Percentiles rank a stretch among this genome's conserved stretches.
Conservation (phyloP, 2,329 filamentous ascomycete genomes). For the Calycina herbarum region DNA sequence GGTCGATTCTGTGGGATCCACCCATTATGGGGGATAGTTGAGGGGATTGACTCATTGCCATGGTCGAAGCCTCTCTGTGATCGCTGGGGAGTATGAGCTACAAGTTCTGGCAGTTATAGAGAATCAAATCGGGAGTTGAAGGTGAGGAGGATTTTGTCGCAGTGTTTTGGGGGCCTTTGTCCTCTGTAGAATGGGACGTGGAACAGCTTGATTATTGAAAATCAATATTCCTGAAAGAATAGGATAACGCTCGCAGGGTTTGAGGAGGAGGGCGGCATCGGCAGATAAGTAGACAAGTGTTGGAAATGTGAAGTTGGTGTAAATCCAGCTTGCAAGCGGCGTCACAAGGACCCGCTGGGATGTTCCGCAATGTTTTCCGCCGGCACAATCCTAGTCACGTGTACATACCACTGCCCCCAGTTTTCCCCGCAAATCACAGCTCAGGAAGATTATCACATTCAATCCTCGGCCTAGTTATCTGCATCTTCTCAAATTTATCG, state of each 20-base stretch:
- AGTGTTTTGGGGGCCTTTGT: background rate
- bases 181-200: background rate
- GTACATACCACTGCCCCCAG: too few relatives aligned
- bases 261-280: background rate
- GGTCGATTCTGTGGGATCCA: slow-evolving; percentile 28
- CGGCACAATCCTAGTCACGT: too few relatives aligned
- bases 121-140: background rate
- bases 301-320: background rate
- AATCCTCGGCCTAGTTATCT: too few relatives aligned
- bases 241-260: background rate
- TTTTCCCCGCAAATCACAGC: too few relatives aligned
- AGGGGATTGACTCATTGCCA: slow-evolving; percentile 36
- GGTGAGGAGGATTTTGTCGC: slow-evolving; percentile 1
- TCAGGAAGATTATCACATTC: too few relatives aligned
- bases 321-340: too few relatives aligned
- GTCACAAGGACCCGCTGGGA: too few relatives aligned
- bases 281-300: background rate
- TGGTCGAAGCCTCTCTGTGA: slow-evolving; percentile 2
- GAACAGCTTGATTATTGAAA: background rate
- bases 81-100: background rate
- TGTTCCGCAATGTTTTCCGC: too few relatives aligned
- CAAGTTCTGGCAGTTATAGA: background rate
- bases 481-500: too few relatives aligned
- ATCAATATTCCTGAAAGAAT: background rate
- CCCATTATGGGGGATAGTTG: slow-evolving; percentile 33